Evolutionary conservation across 345 rosid species (phyloP).

Genomic region (Noccaea bulbosa): DNA sequence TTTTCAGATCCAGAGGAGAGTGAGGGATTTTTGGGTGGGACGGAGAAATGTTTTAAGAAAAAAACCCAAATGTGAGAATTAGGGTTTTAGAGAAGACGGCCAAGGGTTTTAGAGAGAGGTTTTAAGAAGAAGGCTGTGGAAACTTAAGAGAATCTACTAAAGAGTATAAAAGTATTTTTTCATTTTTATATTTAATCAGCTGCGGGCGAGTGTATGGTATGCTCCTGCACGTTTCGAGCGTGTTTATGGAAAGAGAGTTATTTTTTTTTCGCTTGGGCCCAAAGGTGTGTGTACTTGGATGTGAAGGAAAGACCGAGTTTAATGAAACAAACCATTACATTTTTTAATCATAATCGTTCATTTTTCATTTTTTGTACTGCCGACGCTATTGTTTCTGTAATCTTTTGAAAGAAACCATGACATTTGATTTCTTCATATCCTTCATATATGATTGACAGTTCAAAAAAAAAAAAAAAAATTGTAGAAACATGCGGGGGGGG

Average conservation of each 20-base stretch:
- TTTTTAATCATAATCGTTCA: too few species aligned
- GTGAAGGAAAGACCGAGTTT: background rate
- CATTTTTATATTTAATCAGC: background rate
- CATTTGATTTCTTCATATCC: background rate
- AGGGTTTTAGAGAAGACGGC: conserved; percentile 52
- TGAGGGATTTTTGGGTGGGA: background rate
- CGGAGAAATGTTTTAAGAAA: conserved; percentile 2
- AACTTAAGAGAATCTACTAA: conserved; percentile 4
- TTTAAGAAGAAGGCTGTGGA: conserved; percentile 1
- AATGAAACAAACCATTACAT: background rate
- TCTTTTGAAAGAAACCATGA: background rate
- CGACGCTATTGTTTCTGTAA: too few species aligned
- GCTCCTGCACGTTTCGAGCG: conserved; percentile 11
- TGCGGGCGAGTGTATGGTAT: conserved; percentile 36
- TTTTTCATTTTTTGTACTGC: too few species aligned
- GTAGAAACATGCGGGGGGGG: too few species aligned
- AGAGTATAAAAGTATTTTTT: background rate
- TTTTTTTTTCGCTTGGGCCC: conserved; percentile 5
- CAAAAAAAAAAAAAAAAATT: too few species aligned
- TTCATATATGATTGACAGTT: background rate
- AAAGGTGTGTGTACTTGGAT: conserved; percentile 22
- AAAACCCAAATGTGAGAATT: conserved; percentile 33
- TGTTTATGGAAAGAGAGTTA: background rate
- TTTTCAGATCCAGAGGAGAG: background rate
- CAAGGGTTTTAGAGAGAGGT: conserved; percentile 25